A percentile compares a stretch with the other conserved stretches of the same genome.
Conservation (phyloP, 441 rosid genomes). For the Syzygium syzygioides region DNA sequence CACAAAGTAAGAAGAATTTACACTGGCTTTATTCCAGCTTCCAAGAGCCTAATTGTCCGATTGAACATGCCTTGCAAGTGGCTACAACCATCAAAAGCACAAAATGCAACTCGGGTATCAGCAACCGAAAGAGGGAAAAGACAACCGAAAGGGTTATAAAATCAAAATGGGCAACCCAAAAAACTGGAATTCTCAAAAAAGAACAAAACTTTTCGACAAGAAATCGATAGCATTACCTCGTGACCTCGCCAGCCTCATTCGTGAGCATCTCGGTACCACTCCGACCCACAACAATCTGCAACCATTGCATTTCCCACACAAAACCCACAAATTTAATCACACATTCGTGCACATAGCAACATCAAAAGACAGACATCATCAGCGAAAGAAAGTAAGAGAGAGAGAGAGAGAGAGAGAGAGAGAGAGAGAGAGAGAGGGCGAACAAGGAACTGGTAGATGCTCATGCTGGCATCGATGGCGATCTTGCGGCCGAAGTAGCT, state of each 20-base stretch:
- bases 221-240: not conserved
- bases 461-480: constrained; percentile 8
- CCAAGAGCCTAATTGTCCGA: constrained; percentile 90
- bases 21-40: constrained; percentile 97
- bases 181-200: not conserved
- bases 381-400: not conserved
- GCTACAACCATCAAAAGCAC: constrained; percentile 24
- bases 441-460: constrained; percentile 6
- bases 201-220: not conserved
- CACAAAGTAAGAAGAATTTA: constrained; percentile 21
- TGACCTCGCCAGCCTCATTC: not conserved
- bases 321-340: not conserved
- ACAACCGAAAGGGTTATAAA: not conserved
- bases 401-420: not conserved
- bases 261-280: not conserved
- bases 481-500: constrained; percentile 5
- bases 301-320: not conserved
- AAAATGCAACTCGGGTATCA: not conserved
- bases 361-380: not conserved
- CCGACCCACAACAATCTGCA: not conserved
- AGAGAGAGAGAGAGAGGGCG: not conserved
- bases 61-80: constrained; percentile 95
- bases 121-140: not conserved
- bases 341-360: not conserved
- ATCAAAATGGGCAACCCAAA: not conserved